Evolutionary conservation across 2,329 filamentous ascomycete species (phyloP).

Genomic region (Diplodia corticola): DNA sequence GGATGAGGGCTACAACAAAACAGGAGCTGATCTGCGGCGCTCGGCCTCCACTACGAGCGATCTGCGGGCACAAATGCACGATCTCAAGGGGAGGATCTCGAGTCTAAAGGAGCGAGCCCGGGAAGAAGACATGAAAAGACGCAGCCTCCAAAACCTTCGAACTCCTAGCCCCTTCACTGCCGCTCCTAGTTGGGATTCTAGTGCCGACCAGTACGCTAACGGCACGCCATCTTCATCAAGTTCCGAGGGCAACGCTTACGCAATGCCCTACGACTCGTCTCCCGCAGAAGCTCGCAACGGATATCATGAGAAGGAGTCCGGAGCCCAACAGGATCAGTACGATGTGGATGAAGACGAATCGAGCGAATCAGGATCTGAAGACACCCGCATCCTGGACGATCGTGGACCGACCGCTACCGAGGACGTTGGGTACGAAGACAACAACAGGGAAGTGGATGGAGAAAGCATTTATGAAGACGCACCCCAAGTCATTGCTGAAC

Average conservation of each 20-base stretch:
- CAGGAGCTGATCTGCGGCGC: slow-evolving; percentile 51
- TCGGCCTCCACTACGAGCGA: slow-evolving; percentile 71
- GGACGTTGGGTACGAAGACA: slow-evolving; percentile 37
- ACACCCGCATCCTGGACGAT: slow-evolving; percentile 22
- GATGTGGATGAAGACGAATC: slow-evolving; percentile 30
- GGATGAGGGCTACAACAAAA: slow-evolving; percentile 34
- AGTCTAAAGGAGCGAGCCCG: slow-evolving; percentile 74
- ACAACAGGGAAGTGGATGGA: slow-evolving; percentile 41
- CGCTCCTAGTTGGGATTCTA: slow-evolving; percentile 58
- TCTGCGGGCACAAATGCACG: slow-evolving; percentile 81
- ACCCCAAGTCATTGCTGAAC: slow-evolving; percentile 40
- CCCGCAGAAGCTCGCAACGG: background rate
- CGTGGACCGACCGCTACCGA: slow-evolving; percentile 31
- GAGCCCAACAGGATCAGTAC: slow-evolving; percentile 29
- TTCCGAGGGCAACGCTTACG: slow-evolving; percentile 19
- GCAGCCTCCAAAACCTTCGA: slow-evolving; percentile 73
- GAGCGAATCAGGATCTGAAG: slow-evolving; percentile 14
- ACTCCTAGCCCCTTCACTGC: slow-evolving; percentile 79
- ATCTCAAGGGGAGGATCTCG: slow-evolving; percentile 81
- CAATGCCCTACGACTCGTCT: background rate
- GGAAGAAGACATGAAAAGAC: slow-evolving; percentile 74
- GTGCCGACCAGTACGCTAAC: slow-evolving; percentile 35
- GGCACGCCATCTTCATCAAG: slow-evolving; percentile 2
- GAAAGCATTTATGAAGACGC: slow-evolving; percentile 22
- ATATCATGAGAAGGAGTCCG: background rate